Evolutionary conservation across 371 early-diverging fungal species (phyloP).

Genomic region (Mortierella sp.): DNA sequence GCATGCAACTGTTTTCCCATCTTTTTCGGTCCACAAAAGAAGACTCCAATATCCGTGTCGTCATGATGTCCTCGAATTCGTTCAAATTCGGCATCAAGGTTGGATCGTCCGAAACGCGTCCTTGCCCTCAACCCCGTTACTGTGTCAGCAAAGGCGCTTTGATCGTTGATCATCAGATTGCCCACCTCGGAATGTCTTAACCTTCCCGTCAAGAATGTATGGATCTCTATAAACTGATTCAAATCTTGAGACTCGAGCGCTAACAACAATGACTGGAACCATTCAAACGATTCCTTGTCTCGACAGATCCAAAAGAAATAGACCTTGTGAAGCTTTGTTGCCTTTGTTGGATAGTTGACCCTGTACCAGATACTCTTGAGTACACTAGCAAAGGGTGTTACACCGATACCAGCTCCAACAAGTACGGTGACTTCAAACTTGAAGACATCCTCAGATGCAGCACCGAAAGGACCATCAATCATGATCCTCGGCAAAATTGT

Average conservation of each 20-base stretch:
- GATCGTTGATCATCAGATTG: neutral
- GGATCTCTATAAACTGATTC: slow-evolving; percentile 76
- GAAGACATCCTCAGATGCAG: slow-evolving; percentile 88
- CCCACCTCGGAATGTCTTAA: slow-evolving; percentile 56
- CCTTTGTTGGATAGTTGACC: slow-evolving; percentile 56
- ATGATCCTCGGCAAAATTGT: slow-evolving; percentile 69
- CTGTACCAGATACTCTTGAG: slow-evolving; percentile 61
- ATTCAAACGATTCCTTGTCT: slow-evolving; percentile 79
- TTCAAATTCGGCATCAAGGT: slow-evolving; percentile 40
- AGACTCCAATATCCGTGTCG: slow-evolving; percentile 67
- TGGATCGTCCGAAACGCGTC: neutral
- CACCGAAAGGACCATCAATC: slow-evolving; percentile 91
- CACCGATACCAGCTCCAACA: slow-evolving; percentile 87
- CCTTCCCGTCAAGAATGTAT: slow-evolving; percentile 79
- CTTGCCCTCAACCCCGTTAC: neutral
- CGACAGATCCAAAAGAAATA: slow-evolving; percentile 91
- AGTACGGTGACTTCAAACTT: slow-evolving; percentile 83
- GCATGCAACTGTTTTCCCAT: slow-evolving; percentile 57
- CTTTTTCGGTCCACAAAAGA: slow-evolving; percentile 69
- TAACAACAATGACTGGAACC: slow-evolving; percentile 80
- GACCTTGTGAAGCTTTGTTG: slow-evolving; percentile 75
- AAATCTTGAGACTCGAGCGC: slow-evolving; percentile 75
- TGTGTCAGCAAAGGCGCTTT: neutral
- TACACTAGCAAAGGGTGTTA: slow-evolving; percentile 63
- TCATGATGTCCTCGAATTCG: slow-evolving; percentile 58